Conservation (phyloP, 345 rosid genomes). For the Populus euphratica region DNA sequence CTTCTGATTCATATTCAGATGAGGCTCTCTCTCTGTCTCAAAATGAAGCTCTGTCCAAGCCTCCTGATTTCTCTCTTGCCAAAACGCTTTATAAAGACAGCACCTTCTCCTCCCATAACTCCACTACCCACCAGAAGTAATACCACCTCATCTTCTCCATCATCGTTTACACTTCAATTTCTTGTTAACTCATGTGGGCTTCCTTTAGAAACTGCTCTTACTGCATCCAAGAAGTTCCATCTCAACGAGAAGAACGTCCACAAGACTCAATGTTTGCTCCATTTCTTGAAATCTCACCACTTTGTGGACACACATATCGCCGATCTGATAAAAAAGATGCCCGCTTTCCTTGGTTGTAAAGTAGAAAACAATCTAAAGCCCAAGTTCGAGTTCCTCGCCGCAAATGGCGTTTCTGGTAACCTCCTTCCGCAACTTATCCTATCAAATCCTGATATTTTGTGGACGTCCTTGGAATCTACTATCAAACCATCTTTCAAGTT, state of each 20-base stretch:
- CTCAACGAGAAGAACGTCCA: background rate
- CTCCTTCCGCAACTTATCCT: constrained; percentile 15
- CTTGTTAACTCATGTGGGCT: background rate
- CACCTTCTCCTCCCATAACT: too few relatives aligned
- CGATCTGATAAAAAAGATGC: constrained; percentile 14
- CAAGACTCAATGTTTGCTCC: background rate
- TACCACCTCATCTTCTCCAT: background rate
- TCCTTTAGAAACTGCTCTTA: background rate
- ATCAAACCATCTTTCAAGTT: constrained; percentile 20
- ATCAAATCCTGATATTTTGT: constrained; percentile 10
- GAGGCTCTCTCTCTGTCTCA: too few relatives aligned
- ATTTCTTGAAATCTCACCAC: constrained; percentile 13
- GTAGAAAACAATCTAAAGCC: constrained; percentile 11
- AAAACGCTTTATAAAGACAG: too few relatives aligned
- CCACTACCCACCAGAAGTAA: too few relatives aligned
- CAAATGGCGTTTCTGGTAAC: constrained; percentile 16
- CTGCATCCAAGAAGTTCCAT: background rate
- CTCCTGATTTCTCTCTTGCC: too few relatives aligned
- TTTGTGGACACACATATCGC: constrained; percentile 17
- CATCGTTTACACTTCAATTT: background rate
- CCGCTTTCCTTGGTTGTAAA: background rate
- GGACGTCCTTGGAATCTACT: constrained; percentile 11
- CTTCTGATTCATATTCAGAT: too few relatives aligned
- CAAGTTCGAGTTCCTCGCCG: constrained; percentile 17
- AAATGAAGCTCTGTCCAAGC: too few relatives aligned